These are phyloP conservation scores for Linnemannia elongata DNA, from an alignment of 192 early-diverging fungal genomes.

Conservation along the genomic window DNA sequence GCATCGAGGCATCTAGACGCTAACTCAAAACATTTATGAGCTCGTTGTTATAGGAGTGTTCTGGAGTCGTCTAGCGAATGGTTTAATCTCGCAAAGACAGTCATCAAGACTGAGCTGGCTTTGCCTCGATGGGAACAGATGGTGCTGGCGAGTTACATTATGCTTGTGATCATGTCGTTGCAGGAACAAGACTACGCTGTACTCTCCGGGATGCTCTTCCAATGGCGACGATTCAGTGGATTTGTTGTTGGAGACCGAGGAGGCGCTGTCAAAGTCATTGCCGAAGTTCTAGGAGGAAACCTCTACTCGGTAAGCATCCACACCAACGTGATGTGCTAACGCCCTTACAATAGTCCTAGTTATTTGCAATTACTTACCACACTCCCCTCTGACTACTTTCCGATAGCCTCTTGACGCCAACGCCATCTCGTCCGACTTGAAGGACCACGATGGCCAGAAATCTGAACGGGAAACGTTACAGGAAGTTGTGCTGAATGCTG, in stretches of 20 bases:
- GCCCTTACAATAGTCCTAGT: not conserved
- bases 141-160: conserved; percentile 55
- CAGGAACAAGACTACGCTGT: conserved; percentile 45
- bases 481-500: conserved; percentile 31
- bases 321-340: not conserved
- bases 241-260: conserved; percentile 55
- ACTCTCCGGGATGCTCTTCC: conserved; percentile 48
- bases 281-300: conserved; percentile 40
- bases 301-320: conserved; percentile 39
- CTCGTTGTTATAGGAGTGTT: conserved; percentile 25
- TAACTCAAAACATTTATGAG: not conserved
- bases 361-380: not conserved
- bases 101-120: conserved; percentile 37
- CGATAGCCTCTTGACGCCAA: conserved; percentile 36
- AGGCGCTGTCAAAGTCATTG: conserved; percentile 53
- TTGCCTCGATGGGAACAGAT: conserved; percentile 53
- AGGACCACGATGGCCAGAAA: conserved; percentile 14
- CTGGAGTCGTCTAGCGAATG: conserved; percentile 52
- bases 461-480: conserved; percentile 38
- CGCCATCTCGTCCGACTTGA: conserved; percentile 14
- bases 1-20: not conserved
- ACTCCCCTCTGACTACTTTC: not conserved
- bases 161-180: conserved; percentile 51
- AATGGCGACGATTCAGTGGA: conserved; percentile 51
- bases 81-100: conserved; percentile 50